phyloP scores from a whole-genome alignment of 2,329 filamentous ascomycete species.

The Corniculantispora saksenae region DNA sequence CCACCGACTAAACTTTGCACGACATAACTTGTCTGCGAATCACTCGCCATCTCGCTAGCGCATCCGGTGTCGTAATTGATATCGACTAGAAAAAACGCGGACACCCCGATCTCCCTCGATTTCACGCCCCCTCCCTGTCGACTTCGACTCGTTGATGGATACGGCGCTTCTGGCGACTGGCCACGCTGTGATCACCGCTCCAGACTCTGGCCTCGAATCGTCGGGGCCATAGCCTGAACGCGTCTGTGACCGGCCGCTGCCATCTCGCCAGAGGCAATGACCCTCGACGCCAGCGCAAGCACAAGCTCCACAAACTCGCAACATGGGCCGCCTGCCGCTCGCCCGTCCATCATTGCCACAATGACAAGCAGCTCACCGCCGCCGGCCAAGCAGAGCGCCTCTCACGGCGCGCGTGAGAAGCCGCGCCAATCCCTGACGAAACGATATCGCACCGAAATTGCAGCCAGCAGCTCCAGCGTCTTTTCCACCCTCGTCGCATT shows the following conservation, averaged over 20 bases:
- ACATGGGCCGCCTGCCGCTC: conserved; percentile 15
- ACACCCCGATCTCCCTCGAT: neutral
- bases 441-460: conserved; percentile 77
- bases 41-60: neutral
- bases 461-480: conserved; percentile 74
- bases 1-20: neutral
- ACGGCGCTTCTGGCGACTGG: conserved; percentile 38
- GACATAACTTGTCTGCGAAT: neutral
- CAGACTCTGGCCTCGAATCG: conserved; percentile 30
- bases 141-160: conserved; percentile 37
- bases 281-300: conserved; percentile 14
- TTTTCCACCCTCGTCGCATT: conserved; percentile 80
- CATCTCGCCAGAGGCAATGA: conserved; percentile 20
- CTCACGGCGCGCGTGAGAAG: neutral
- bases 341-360: conserved; percentile 7
- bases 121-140: neutral
- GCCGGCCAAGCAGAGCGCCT: neutral
- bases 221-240: conserved; percentile 31
- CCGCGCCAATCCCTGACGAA: conserved; percentile 56
- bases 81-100: neutral
- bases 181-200: conserved; percentile 33
- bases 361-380: conserved; percentile 10
- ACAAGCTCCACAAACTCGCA: conserved; percentile 14
- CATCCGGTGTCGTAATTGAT: neutral
- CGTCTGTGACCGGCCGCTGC: conserved; percentile 26